Evolutionary conservation across 805 yeast species (phyloP), one percentile per base, ranked within the genome.

Genomic region (Cyberlindnera meyerae): DNA sequence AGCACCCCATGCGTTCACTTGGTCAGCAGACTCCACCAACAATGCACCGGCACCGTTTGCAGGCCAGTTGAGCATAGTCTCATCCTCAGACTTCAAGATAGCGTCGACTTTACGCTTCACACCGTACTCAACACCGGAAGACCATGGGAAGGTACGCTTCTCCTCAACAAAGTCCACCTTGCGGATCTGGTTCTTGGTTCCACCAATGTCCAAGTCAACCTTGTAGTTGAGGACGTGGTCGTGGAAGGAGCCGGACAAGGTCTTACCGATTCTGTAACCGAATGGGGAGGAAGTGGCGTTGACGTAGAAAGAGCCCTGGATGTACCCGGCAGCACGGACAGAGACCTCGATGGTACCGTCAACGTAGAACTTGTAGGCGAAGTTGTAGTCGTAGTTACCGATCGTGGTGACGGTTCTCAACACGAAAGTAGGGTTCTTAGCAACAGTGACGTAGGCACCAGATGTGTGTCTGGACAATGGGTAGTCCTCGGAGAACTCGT

Each of bases 251-350:
- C 58, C 59, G 5, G 55, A 44, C 13, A 54, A 24, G 5, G 47
- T 44, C 31, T 54, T 46, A 32, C 45, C 46, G 28, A 54, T 36
- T 30, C 27, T 42, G 36, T 48, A 43, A 20, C 59, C 59, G 30
- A 45, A 54, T 25, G 43, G 42, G 15, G 22, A 33, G n/a, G 42
- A 36, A 6, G 44, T 45, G 44, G 14, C 45, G 41, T 37, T 44
- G 31, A 47, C 47, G 40, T 50, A 54, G 31, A 48, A 54, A 14
- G 57, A 51, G 36, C 57, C 57, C 35, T 54, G 59, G 18, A 54
- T 54, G 43, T 33, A 54, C 36, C 59, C 59, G 28, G 59, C 57
- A 30, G 58, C 57, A 33, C 59, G 45, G 20, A 48, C 55, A 22
- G 50, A 41, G 26, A 53, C 53, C 22, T 54, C 57, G 37, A 54